Evolutionary conservation across 768 basidiomycete species (phyloP).

Genomic region (Pleurotus cornucopiae): DNA sequence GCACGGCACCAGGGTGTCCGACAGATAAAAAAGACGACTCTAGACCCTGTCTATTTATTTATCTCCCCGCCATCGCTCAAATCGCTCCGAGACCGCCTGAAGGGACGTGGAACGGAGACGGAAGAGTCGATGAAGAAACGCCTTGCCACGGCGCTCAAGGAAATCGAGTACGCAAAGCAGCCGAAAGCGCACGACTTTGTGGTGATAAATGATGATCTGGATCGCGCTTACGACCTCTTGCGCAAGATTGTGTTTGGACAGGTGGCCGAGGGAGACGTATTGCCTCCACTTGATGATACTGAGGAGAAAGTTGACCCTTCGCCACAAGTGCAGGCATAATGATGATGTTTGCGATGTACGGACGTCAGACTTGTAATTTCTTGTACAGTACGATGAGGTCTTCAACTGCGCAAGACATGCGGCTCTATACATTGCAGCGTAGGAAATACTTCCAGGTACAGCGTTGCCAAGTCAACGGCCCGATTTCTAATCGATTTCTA

Average conservation of each 20-base stretch:
- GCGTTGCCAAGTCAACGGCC: too few species aligned
- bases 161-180: slow-evolving; percentile 82
- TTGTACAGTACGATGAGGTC: too few species aligned
- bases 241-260: slow-evolving; percentile 75
- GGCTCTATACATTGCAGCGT: too few species aligned
- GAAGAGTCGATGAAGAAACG: slow-evolving; percentile 70
- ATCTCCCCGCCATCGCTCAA: slow-evolving; percentile 82
- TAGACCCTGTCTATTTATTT: slow-evolving; percentile 88
- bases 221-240: slow-evolving; percentile 77
- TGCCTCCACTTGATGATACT: slow-evolving; percentile 61
- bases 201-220: slow-evolving; percentile 88
- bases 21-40: slow-evolving; percentile 78
- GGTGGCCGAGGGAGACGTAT: slow-evolving; percentile 47
- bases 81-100: slow-evolving; percentile 67
- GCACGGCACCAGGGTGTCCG: slow-evolving; percentile 68
- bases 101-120: slow-evolving; percentile 80
- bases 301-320: neutral
- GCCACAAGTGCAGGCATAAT: too few species aligned
- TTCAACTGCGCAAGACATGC: too few species aligned
- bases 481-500: too few species aligned
- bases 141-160: slow-evolving; percentile 70
- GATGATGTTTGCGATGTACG: too few species aligned
- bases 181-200: slow-evolving; percentile 73
- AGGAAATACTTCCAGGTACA: too few species aligned
- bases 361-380: too few species aligned